phyloP scores from a whole-genome alignment of 116 monocot genomes.

The Papilionanthe hybrid region DNA sequence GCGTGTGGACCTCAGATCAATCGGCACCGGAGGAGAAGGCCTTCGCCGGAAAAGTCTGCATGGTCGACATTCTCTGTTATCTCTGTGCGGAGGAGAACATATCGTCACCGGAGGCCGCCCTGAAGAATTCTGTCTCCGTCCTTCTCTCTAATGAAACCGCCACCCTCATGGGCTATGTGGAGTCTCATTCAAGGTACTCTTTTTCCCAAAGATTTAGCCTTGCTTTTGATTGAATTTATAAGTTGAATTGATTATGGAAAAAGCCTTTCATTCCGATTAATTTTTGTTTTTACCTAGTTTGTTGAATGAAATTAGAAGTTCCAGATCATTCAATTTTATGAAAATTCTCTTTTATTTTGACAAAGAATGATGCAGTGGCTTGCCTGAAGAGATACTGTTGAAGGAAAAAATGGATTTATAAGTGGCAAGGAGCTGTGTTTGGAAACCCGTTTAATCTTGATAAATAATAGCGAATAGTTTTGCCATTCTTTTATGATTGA shows the following conservation, averaged over 20 bases:
- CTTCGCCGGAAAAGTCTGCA: constrained; percentile 30
- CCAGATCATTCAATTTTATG: too few relatives aligned
- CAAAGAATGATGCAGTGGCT: too few relatives aligned
- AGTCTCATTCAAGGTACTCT: constrained; percentile 31
- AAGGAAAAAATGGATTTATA: too few relatives aligned
- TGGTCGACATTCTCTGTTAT: constrained; percentile 43
- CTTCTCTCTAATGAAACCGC: constrained; percentile 6
- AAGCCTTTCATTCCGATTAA: too few relatives aligned
- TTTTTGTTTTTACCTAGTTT: too few relatives aligned
- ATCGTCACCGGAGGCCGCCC: constrained; percentile 20
- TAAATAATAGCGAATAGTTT: too few relatives aligned
- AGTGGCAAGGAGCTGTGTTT: too few relatives aligned
- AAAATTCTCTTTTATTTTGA: too few relatives aligned
- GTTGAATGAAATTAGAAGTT: too few relatives aligned
- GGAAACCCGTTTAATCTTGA: too few relatives aligned
- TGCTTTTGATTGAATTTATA: background rate
- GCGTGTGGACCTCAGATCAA: constrained; percentile 10
- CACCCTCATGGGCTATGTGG: constrained; percentile 16
- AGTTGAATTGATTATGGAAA: background rate
- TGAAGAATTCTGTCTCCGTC: constrained; percentile 17
- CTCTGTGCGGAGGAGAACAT: constrained; percentile 33
- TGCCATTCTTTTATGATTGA: too few relatives aligned
- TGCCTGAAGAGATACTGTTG: too few relatives aligned
- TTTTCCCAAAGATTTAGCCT: background rate
- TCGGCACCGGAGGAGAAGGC: background rate